phyloP scores from a whole-genome alignment of 129 eudicot species.

The Scalesia atractyloides region DNA sequence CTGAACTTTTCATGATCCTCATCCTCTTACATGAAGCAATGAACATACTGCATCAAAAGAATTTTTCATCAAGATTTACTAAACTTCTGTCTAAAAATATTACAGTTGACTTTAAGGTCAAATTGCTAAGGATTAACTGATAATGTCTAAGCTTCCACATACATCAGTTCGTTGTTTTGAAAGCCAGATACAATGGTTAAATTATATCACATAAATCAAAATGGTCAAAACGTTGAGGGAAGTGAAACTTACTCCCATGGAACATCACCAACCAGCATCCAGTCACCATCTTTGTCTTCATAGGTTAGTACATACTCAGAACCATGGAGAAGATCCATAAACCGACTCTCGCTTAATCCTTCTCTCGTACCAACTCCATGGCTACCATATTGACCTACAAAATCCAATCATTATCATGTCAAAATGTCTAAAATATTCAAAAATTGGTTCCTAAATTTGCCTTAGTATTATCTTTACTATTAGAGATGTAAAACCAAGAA shows the following conservation, averaged over 20 bases:
- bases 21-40: constrained; percentile 60
- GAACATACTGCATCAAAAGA: constrained; percentile 57
- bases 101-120: constrained; percentile 7
- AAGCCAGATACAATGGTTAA: background rate
- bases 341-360: constrained; percentile 46
- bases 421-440: background rate
- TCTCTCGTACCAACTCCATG: constrained; percentile 48
- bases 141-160: too few relatives aligned
- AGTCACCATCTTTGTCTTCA: too few relatives aligned
- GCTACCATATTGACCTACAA: constrained; percentile 51
- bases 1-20: constrained; percentile 77
- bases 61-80: background rate
- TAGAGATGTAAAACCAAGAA: background rate
- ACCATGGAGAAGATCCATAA: constrained; percentile 53
- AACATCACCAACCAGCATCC: too few relatives aligned
- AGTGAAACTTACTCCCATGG: constrained; percentile 33
- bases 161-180: background rate
- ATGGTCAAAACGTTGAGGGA: background rate
- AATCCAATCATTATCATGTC: background rate
- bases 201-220: background rate
- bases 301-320: constrained; percentile 31
- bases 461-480: too few relatives aligned
- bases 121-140: background rate
- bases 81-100: background rate
- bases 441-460: background rate